Base-by-base conservation (phyloP, 768 basidiomycete species). In the Calvatia gigantea region DNA sequence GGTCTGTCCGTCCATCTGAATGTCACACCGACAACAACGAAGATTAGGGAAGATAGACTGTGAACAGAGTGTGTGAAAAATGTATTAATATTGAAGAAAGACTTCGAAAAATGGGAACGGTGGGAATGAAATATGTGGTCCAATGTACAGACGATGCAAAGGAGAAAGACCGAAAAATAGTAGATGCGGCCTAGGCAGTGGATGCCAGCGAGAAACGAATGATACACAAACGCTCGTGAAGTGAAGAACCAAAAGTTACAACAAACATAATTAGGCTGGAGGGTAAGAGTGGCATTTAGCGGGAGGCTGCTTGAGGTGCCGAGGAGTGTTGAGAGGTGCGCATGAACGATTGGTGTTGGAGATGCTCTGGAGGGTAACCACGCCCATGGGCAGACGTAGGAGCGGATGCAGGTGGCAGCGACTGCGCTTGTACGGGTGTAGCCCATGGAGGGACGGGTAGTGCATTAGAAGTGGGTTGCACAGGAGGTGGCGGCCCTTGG, bases 281-380 rank as follows among this genome's bases (percentile, higher is more conserved):
- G 48, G 17, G 12, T 5, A 39, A 55, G 32, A 37, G 4, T 47
- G 48, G 9, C 15, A 38, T 38, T n/a, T 28, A 55, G 31, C 45
- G 45, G 17, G 45, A 27, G 14, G 53, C 37, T 9, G 45, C 54
- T 39, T 55, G 54, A 46, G 54, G 54, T 14, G 35, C 35, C n/a
- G 55, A 56, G 29, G 38, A 56, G 45, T 58, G 64, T 53, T 77
- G 77, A 39, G 77, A 74, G 31, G 74, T 70, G 15, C 77, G 70
- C 64, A 79, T 70, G 60, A 80, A 80, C 19, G 77, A 78, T 56
- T 78, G 79, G 28, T 77, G 76, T 39, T 73, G 67, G 7, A 75
- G 64, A 43, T 67, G 66, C 17, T 72, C 69, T 38, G 63, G 62
- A 29, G 65, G 62, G 50, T 62, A 70, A 46, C 59, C 52, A 42